Evolutionary conservation across 2,329 filamentous ascomycete genomes (phyloP).

Genomic region (Monilinia aucupariae): DNA sequence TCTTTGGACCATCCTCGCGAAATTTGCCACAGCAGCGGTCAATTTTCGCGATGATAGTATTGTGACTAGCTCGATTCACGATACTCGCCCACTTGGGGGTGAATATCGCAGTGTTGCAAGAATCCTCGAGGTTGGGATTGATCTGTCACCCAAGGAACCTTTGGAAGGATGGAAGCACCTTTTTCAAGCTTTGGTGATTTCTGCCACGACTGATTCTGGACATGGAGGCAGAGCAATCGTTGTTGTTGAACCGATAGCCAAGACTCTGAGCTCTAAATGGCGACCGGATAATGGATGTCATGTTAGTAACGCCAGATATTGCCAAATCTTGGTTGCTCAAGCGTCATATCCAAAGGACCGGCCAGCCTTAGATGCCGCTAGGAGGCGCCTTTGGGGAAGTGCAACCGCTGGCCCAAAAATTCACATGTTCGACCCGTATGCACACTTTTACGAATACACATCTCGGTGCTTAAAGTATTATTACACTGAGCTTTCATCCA

Average conservation of each 20-base stretch:
- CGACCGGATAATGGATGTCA: conserved; percentile 23
- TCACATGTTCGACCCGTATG: conserved; percentile 54
- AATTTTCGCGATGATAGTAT: conserved; percentile 23
- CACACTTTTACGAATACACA: conserved; percentile 58
- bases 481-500: conserved; percentile 43
- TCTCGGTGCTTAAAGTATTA: conserved; percentile 47
- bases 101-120: conserved; percentile 66
- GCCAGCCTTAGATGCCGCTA: conserved; percentile 59
- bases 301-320: conserved; percentile 32
- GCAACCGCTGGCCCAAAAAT: conserved; percentile 39
- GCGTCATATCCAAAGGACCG: conserved; percentile 54
- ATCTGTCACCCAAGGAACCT: conserved; percentile 32
- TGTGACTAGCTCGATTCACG: conserved; percentile 33
- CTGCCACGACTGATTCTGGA: conserved; percentile 58
- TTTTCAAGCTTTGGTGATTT: conserved; percentile 50
- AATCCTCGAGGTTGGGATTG: conserved; percentile 59
- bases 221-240: conserved; percentile 61
- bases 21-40: conserved; percentile 26
- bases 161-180: conserved; percentile 44
- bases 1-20: conserved; percentile 32
- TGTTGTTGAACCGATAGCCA: conserved; percentile 67
- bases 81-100: conserved; percentile 50
- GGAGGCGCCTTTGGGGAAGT: conserved; percentile 62
- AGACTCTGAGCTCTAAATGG: conserved; percentile 42
- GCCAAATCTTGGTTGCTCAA: conserved; percentile 24